These are phyloP conservation scores for Arthromyces matolae DNA, from an alignment of 768 basidiomycete species.

Conservation along the genomic window DNA sequence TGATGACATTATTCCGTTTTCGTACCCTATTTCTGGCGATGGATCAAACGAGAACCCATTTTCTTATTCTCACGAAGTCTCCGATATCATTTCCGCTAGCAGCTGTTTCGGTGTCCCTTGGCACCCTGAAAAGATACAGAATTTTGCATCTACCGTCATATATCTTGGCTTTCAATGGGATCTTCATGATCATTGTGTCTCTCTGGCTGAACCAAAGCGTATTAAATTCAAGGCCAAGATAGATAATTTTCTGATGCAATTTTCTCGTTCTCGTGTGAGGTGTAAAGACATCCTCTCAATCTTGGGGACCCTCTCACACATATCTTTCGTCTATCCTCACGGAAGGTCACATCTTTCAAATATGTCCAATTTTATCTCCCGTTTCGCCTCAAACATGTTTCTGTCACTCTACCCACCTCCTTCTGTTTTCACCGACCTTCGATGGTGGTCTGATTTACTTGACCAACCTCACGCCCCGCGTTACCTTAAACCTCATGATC, in stretches of 20 bases:
- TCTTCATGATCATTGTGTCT: conserved; percentile 3
- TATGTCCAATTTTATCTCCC: conserved; percentile 23
- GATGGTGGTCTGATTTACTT: conserved; percentile 29
- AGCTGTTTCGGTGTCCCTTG: too few species aligned
- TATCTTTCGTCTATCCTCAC: conserved; percentile 25
- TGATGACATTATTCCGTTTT: conserved; percentile 28
- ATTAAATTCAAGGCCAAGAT: conserved; percentile 23
- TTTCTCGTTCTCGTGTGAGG: conserved; percentile 20
- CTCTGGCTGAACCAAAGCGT: conserved; percentile 23
- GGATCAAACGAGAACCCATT: too few species aligned
- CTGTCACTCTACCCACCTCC: conserved; percentile 14
- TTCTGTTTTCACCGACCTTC: conserved; percentile 23
- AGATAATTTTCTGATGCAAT: conserved; percentile 22
- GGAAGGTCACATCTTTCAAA: conserved; percentile 16
- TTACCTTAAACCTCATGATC: conserved; percentile 7
- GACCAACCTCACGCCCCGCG: background rate
- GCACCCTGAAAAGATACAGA: too few species aligned
- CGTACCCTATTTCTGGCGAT: conserved; percentile 9
- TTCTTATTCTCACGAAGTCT: too few species aligned
- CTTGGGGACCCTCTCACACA: conserved; percentile 29
- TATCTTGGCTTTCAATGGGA: background rate
- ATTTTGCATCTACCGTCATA: too few species aligned
- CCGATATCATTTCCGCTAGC: too few species aligned
- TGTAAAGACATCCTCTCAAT: conserved; percentile 18
- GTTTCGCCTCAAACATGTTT: conserved; percentile 22